These are phyloP conservation scores for Lachnellula arida DNA, from an alignment of 2,329 filamentous ascomycete genomes.

Conservation along the genomic window DNA sequence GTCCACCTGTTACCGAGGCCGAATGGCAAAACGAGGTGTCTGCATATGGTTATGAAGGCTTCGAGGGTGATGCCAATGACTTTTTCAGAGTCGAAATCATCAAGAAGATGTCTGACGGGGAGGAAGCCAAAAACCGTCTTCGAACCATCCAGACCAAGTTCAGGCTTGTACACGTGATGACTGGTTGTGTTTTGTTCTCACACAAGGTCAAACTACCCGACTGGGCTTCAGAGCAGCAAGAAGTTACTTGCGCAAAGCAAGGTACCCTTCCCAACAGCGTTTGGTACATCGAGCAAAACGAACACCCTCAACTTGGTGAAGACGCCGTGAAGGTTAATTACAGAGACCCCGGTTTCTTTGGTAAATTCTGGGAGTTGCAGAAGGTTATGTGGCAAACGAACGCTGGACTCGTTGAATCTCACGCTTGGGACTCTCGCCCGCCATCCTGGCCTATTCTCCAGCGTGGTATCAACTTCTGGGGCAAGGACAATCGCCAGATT, in stretches of 20 bases:
- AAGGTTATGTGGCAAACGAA: conserved; percentile 99
- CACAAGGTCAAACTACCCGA: conserved; percentile 99
- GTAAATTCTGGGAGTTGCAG: conserved; percentile 96
- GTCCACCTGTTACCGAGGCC: conserved; percentile 77
- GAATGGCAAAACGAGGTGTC: conserved; percentile 97
- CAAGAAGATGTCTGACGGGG: conserved; percentile 77
- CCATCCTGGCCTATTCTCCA: conserved; percentile 86
- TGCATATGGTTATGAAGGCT: conserved; percentile 95
- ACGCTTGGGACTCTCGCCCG: conserved; percentile 96
- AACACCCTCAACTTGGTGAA: conserved; percentile 69
- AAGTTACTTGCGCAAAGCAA: conserved; percentile 92
- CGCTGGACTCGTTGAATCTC: conserved; percentile 90
- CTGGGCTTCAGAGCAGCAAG: conserved; percentile 97
- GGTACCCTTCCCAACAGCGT: conserved; percentile 93
- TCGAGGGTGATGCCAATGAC: conserved; percentile 95
- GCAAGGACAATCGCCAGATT: conserved; percentile 86
- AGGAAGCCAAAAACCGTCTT: conserved; percentile 74
- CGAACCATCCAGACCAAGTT: conserved; percentile 97
- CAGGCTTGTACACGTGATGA: conserved; percentile 92
- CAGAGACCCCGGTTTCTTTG: conserved; percentile 87
- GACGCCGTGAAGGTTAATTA: conserved; percentile 95
- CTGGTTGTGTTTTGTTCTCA: conserved; percentile 90
- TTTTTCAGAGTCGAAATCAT: conserved; percentile 93
- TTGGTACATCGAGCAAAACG: conserved; percentile 93
- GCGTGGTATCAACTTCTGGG: conserved; percentile 99